Evolutionary conservation across 2,329 filamentous ascomycete genomes (phyloP).

Genomic region (Paraphaeosphaeria sporulosa): DNA sequence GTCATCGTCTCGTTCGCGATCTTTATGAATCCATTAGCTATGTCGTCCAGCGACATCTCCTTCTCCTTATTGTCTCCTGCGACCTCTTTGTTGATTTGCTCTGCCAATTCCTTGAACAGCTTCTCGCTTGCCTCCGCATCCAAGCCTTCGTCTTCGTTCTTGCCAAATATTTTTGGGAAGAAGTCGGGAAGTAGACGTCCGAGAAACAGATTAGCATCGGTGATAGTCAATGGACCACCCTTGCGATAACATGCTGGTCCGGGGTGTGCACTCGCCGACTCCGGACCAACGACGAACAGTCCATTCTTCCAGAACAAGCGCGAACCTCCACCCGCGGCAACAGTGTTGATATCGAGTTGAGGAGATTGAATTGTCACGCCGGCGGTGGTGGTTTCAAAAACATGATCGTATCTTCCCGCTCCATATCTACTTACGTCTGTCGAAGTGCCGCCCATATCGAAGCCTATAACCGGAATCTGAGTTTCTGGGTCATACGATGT

Average conservation of each 20-base stretch:
- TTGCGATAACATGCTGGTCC: constrained; percentile 92
- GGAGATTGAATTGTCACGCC: constrained; percentile 94
- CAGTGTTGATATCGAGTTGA: constrained; percentile 93
- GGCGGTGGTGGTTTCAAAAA: constrained; percentile 92
- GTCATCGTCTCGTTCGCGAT: constrained; percentile 94
- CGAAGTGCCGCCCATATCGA: constrained; percentile 94
- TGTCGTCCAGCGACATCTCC: constrained; percentile 79
- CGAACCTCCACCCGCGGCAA: constrained; percentile 88
- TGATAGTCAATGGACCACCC: constrained; percentile 88
- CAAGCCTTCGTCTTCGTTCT: constrained; percentile 82
- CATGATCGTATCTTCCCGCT: constrained; percentile 86
- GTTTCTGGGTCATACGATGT: constrained; percentile 88
- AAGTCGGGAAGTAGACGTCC: constrained; percentile 87
- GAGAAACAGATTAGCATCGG: constrained; percentile 87
- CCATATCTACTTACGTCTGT: constrained; percentile 91
- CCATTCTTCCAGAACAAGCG: constrained; percentile 88
- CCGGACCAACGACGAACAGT: constrained; percentile 87
- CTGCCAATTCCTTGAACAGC: constrained; percentile 77
- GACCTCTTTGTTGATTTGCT: constrained; percentile 79
- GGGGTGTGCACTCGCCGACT: constrained; percentile 87
- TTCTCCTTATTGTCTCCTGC: constrained; percentile 65
- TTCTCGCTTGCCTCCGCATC: constrained; percentile 78
- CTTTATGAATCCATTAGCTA: constrained; percentile 87
- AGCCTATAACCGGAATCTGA: constrained; percentile 86
- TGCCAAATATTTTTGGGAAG: constrained; percentile 94